These are phyloP conservation scores for Aspergillus thermomutatus DNA, from an alignment of 2,329 filamentous ascomycete species.

Conservation along the genomic window DNA sequence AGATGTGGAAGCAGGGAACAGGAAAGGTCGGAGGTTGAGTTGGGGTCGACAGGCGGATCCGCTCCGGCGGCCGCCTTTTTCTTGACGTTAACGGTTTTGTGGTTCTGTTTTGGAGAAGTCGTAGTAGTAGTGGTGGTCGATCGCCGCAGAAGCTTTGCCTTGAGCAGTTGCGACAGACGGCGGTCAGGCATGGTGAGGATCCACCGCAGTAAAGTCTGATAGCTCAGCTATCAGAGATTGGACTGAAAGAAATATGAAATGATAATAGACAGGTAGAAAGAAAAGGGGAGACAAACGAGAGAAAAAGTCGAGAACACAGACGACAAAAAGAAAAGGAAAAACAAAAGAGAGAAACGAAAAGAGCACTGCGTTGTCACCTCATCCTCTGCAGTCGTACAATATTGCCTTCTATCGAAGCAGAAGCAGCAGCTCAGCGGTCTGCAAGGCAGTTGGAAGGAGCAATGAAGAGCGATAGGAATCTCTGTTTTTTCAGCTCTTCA, in stretches of 20 bases:
- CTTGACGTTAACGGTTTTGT: neutral
- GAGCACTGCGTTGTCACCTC: neutral
- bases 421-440: neutral
- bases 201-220: neutral
- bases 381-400: neutral
- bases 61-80: constrained; percentile 23
- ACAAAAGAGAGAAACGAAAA: constrained; percentile 1
- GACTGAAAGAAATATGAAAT: neutral
- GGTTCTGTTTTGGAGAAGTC: neutral
- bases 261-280: neutral
- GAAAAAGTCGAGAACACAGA: neutral
- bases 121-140: constrained; percentile 23
- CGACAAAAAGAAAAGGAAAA: neutral
- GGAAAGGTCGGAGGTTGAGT: constrained; percentile 7
- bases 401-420: neutral
- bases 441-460: neutral
- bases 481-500: neutral
- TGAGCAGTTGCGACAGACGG: constrained; percentile 33
- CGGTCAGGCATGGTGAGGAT: constrained; percentile 28
- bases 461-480: neutral
- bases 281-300: neutral
- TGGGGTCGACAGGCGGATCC: constrained; percentile 13
- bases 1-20: constrained; percentile 16
- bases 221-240: neutral
- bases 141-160: constrained; percentile 37